Evolutionary conservation across 176 grass and related monocot species (phyloP), one percentile per base, ranked within the genome.

Genomic region (Aegilops bicornis): DNA sequence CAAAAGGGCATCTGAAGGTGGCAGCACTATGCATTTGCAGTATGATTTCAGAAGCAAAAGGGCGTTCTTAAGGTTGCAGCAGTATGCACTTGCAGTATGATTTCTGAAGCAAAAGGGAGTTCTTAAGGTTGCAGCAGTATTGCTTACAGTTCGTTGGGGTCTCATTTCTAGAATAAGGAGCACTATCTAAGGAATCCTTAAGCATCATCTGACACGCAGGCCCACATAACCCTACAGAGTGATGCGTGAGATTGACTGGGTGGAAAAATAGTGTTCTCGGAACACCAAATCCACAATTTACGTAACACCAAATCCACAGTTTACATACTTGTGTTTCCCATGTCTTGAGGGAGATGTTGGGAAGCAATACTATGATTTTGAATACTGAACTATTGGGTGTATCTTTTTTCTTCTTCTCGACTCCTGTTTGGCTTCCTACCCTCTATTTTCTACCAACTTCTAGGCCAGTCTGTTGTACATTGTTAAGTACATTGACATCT

Each of bases 271-370:
- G 47, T 60, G 20, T 50, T 52, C 33, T 48, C 10, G 8, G 10
- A 27, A 43, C 10, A 63, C 39, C 39, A 40, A 40, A 8, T 40
- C 37, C 37, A 40, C 8, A 40, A 7, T 40, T 40, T 40, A 37
- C 36, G 5, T 40, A 40, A 10, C 37, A 40, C 39, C 17, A 42
- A 61, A 50, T 36, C 62, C 23, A 69, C 32, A 62, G 67, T 50
- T 74, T 85, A 82, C 83, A 83, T 89, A 87, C 81, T 79, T 87
- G 84, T 60, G 73, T 87, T 89, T 42, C 62, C 76, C 58, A 81
- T 87, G 50, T 72, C 76, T 59, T 82, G 27, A 64, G 48, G 61
- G 20, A 50, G 63, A 22, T 81, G 76, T 16, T 77, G 47, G 30
- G 40, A n/a, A 39, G 10, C 75, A 6, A 47, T 73, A 20, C 30